Evolutionary conservation across 768 basidiomycete genomes (phyloP).

Genomic region (Tephrocybe sp.): DNA sequence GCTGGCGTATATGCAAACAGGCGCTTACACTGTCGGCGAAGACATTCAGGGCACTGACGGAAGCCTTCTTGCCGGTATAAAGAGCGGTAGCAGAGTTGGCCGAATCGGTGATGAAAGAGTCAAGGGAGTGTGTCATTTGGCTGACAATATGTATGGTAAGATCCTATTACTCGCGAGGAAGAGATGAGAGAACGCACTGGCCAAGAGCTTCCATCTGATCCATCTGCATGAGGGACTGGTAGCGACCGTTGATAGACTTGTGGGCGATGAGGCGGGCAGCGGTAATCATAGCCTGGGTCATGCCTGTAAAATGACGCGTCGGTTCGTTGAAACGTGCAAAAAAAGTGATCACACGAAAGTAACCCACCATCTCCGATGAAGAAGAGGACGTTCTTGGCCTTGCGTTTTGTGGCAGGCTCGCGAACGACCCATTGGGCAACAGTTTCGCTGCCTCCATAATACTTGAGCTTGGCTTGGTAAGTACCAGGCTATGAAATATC

Average conservation of each 20-base stretch:
- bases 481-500: constrained; percentile 31
- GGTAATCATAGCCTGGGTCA: constrained; percentile 50
- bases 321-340: not conserved
- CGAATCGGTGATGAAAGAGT: constrained; percentile 49
- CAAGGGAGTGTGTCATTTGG: constrained; percentile 49
- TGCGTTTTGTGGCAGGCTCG: constrained; percentile 29
- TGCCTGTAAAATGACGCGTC: constrained; percentile 27
- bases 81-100: constrained; percentile 47
- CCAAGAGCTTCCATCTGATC: constrained; percentile 47
- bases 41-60: constrained; percentile 41
- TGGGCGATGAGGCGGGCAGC: constrained; percentile 45
- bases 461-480: constrained; percentile 38
- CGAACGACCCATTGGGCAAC: constrained; percentile 41
- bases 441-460: constrained; percentile 33
- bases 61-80: constrained; percentile 44
- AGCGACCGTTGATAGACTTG: constrained; percentile 46
- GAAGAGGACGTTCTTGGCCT: constrained; percentile 43
- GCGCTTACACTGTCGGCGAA: constrained; percentile 40
- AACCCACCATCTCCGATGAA: constrained; percentile 46
- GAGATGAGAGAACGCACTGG: constrained; percentile 28
- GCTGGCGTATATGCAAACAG: not conserved
- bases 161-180: not conserved
- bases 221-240: constrained; percentile 47
- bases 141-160: constrained; percentile 15
- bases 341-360: not conserved